Base-by-base conservation (phyloP, 1,139 yeast genomes). In the Diutina pseudorugosa region DNA sequence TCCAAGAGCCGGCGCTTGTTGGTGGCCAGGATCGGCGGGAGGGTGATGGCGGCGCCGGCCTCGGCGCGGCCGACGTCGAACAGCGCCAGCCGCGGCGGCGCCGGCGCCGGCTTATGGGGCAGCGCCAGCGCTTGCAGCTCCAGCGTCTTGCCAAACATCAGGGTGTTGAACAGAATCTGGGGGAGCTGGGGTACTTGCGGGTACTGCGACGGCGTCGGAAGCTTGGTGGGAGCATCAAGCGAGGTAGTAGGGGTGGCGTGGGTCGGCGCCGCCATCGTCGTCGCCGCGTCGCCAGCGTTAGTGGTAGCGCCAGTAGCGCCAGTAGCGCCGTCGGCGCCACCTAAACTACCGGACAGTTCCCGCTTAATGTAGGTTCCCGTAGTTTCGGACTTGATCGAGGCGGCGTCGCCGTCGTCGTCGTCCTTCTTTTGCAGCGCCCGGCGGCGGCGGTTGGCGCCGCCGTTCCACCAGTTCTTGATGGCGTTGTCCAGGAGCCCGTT, bases 401-500 rank as follows among this genome's bases (percentile, higher is more conserved):
- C n/a, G n/a, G 36, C 14, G 42, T 41, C 25, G 33, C 27, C 49
- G 21, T 45, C 49, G 19, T 27, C 40, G 16, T 45, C 49, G 23
- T 25, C 36, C 8, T 18, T 25, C 40, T 45, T 45, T n/a, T 53
- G 57, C 47, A 52, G 51, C 21, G 56, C 58, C 20, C 60, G 54
- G 59, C 89, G 75, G 57, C 95, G 70, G 55, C 94, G 75, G 61
- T 85, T 87, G 18, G 94, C 91, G 12, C 95, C 94, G 7, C 95
- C 95, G 62, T 90, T 90, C 96, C 96, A 90, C 96, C 96, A 90
- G 68, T 89, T 89, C 64, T 90, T 90, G 60, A 90, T 88, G 30
- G 96, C 93, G 65, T 90, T 90, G 66, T 90, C 97, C 18, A 88
- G 79, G 53, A 96, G 72, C 1, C 96, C 96, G 58, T 86, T 84